Conservation (phyloP, 805 yeast species). For the Wickerhamomyces bovis region DNA sequence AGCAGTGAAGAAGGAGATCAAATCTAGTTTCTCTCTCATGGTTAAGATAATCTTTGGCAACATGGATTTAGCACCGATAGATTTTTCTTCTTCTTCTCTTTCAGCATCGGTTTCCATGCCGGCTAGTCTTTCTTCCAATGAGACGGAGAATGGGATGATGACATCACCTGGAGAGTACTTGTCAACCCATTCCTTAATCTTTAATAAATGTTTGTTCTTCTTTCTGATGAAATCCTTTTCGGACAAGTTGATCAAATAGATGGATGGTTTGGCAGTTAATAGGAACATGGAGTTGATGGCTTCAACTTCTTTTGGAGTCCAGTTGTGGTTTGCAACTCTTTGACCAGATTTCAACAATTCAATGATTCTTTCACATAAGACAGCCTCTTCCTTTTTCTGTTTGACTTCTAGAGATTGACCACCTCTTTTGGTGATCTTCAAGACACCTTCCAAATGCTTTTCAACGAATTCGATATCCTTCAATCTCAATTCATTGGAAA, state of each 20-base stretch:
- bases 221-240: constrained; percentile 84
- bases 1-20: constrained; percentile 92
- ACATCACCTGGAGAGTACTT: constrained; percentile 81
- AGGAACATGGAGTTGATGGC: constrained; percentile 78
- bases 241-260: constrained; percentile 84
- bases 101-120: constrained; percentile 81
- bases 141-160: constrained; percentile 90
- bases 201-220: constrained; percentile 78
- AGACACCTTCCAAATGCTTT: constrained; percentile 73
- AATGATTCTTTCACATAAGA: constrained; percentile 67
- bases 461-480: constrained; percentile 94
- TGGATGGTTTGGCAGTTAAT: constrained; percentile 92
- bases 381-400: constrained; percentile 80
- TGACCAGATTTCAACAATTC: constrained; percentile 75
- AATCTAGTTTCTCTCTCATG: constrained; percentile 81
- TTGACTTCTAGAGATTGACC: constrained; percentile 87
- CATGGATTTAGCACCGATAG: constrained; percentile 67
- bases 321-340: constrained; percentile 79
- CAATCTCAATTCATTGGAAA: constrained; percentile 84
- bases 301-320: constrained; percentile 92
- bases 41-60: constrained; percentile 80
- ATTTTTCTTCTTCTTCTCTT: constrained; percentile 70
- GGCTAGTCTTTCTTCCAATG: constrained; percentile 87
- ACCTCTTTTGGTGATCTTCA: constrained; percentile 78
- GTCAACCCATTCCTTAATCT: constrained; percentile 88